These are phyloP conservation scores for Gomphus sp. DNA, from an alignment of 1,284 basidiomycete species.

Conservation along the genomic window DNA sequence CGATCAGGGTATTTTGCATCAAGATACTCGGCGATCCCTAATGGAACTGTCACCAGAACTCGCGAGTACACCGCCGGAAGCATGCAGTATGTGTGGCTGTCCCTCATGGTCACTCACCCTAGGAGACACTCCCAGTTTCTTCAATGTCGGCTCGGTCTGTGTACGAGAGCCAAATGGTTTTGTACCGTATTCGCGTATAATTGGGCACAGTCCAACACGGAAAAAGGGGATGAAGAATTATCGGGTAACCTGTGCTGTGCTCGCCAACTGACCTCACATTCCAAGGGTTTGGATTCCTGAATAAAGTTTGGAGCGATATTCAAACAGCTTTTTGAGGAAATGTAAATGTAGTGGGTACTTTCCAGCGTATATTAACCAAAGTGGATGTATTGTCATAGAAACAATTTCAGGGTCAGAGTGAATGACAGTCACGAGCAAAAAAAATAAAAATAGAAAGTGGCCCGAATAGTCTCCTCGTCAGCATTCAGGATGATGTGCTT, in stretches of 20 bases:
- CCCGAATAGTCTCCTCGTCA: neutral
- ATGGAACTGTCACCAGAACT: conserved; percentile 13
- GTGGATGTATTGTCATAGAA: conserved; percentile 56
- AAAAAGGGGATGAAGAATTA: neutral
- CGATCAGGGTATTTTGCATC: conserved; percentile 15
- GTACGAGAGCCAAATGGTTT: conserved; percentile 15
- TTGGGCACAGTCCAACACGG: conserved; percentile 14
- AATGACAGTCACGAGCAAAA: neutral
- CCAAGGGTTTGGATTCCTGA: conserved; percentile 3
- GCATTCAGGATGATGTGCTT: neutral
- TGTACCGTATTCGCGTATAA: conserved; percentile 17
- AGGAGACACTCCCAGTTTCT: conserved; percentile 9
- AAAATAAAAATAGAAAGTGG: neutral
- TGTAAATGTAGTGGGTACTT: neutral
- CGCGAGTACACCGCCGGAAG: conserved; percentile 11
- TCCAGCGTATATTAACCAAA: neutral
- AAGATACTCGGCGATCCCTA: conserved; percentile 16
- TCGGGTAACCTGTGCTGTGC: too few relatives aligned
- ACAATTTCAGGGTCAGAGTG: conserved; percentile 41
- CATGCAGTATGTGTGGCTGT: conserved; percentile 13
- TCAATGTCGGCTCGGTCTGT: conserved; percentile 13
- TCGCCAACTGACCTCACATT: neutral
- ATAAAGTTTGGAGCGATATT: too few relatives aligned
- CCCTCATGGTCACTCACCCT: conserved; percentile 7
- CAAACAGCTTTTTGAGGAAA: neutral